A percentile compares a stretch with the other conserved stretches of the same genome.
These are phyloP conservation scores for Tetrahymena thermophila DNA, from an alignment of 73 alveolate species.

Conservation along the genomic window DNA sequence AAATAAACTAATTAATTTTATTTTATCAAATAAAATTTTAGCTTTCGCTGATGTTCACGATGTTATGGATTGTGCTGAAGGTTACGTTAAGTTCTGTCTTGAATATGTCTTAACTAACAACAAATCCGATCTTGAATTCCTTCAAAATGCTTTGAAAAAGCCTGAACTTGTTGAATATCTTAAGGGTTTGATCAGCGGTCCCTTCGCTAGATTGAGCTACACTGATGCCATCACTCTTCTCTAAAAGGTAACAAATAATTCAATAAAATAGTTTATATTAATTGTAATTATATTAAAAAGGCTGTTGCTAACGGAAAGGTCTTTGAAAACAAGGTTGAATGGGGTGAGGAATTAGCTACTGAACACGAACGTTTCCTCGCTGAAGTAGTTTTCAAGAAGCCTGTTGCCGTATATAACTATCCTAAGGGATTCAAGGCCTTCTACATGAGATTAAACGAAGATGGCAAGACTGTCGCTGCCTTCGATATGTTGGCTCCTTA, in stretches of 20 bases:
- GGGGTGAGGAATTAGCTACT: conserved; percentile 93
- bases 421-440: conserved; percentile 98
- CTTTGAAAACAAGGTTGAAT: conserved; percentile 62
- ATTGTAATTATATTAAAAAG: neutral
- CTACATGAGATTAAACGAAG: conserved; percentile 91
- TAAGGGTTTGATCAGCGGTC: conserved; percentile 15
- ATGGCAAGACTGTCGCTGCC: conserved; percentile 96
- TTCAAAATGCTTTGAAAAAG: conserved; percentile 11
- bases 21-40: neutral
- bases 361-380: conserved; percentile 96
- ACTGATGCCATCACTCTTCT: conserved; percentile 17
- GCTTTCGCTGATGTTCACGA: conserved; percentile 90
- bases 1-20: neutral
- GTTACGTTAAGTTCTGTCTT: conserved; percentile 91
- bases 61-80: conserved; percentile 97
- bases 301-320: neutral
- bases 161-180: conserved; percentile 28
- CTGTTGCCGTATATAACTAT: conserved; percentile 95
- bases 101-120: conserved; percentile 86
- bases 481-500: conserved; percentile 97
- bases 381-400: conserved; percentile 92
- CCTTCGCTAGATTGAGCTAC: conserved; percentile 25
- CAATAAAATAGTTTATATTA: neutral
- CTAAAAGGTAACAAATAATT: neutral
- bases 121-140: conserved; percentile 75